Evolutionary conservation across 2,329 filamentous ascomycete species (phyloP).

Genomic region (Ophiostoma quercus): DNA sequence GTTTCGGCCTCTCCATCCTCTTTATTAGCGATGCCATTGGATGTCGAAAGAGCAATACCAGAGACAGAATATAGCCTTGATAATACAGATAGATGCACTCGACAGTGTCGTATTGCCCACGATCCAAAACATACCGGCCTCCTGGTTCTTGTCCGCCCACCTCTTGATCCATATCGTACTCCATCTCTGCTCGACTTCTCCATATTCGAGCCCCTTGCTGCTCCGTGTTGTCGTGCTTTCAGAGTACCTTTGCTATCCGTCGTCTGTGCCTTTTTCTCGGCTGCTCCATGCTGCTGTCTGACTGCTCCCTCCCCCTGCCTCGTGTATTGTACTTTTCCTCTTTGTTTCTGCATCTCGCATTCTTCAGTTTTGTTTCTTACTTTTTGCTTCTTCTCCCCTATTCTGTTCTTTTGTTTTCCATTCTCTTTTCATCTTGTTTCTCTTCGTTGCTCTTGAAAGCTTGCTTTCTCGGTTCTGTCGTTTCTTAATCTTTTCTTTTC

Average conservation of each 20-base stretch:
- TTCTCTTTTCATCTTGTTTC: background rate
- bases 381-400: background rate
- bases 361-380: background rate
- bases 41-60: background rate
- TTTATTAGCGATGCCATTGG: background rate
- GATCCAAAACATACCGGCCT: constrained; percentile 6
- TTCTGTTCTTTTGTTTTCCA: background rate
- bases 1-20: background rate
- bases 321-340: constrained; percentile 11
- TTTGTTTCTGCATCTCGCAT: background rate
- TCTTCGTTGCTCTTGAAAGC: background rate
- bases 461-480: constrained; percentile 8
- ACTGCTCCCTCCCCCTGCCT: constrained; percentile 8
- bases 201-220: constrained; percentile 6
- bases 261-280: background rate
- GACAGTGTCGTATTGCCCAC: background rate
- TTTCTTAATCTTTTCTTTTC: background rate
- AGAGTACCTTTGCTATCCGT: background rate
- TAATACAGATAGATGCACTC: too few species aligned
- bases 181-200: background rate
- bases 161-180: background rate
- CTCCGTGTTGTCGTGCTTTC: background rate
- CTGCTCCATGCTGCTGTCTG: background rate
- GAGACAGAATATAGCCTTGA: too few species aligned
- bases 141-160: background rate